Evolutionary conservation across 352 stramenopile genomes (phyloP).

Genomic region (Phytophthora quininea): DNA sequence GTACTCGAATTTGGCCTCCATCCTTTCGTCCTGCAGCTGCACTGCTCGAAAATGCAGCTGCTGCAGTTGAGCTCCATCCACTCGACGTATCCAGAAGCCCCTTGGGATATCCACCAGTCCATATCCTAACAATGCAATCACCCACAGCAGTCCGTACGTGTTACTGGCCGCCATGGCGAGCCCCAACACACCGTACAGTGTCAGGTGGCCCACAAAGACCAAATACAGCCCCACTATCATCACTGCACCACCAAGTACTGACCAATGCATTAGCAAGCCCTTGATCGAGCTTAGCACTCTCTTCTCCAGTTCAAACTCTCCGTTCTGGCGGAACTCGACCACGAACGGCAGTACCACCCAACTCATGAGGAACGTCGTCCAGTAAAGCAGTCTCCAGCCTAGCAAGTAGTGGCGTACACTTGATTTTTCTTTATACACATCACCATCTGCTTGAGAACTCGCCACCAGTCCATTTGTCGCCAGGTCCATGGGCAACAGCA

Average conservation of each 20-base stretch:
- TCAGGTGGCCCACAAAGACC: slow-evolving; percentile 64
- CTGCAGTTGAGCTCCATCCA: slow-evolving; percentile 46
- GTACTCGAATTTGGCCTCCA: slow-evolving; percentile 66
- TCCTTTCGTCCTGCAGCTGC: slow-evolving; percentile 66
- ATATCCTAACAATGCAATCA: slow-evolving; percentile 67
- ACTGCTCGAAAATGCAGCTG: slow-evolving; percentile 60
- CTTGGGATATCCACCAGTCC: slow-evolving; percentile 69
- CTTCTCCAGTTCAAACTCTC: slow-evolving; percentile 58
- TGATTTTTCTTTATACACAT: slow-evolving; percentile 7
- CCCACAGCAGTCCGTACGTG: slow-evolving; percentile 69
- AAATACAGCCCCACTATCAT: slow-evolving; percentile 53
- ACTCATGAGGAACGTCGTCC: slow-evolving; percentile 65
- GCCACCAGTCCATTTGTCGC: slow-evolving; percentile 38
- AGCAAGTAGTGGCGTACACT: slow-evolving; percentile 29
- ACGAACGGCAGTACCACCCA: slow-evolving; percentile 72
- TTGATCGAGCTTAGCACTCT: slow-evolving; percentile 44
- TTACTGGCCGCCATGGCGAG: slow-evolving; percentile 69
- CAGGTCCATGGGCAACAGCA: slow-evolving; percentile 73
- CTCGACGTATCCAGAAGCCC: slow-evolving; percentile 48
- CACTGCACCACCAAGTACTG: slow-evolving; percentile 37
- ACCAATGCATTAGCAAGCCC: slow-evolving; percentile 65
- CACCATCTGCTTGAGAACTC: background rate
- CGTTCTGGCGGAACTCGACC: slow-evolving; percentile 63
- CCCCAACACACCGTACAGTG: slow-evolving; percentile 47
- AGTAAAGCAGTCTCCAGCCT: slow-evolving; percentile 69